Evolutionary conservation across 2,329 filamentous ascomycete genomes (phyloP), one percentile per base, ranked within the genome.

Genomic region (Monilinia laxa): DNA sequence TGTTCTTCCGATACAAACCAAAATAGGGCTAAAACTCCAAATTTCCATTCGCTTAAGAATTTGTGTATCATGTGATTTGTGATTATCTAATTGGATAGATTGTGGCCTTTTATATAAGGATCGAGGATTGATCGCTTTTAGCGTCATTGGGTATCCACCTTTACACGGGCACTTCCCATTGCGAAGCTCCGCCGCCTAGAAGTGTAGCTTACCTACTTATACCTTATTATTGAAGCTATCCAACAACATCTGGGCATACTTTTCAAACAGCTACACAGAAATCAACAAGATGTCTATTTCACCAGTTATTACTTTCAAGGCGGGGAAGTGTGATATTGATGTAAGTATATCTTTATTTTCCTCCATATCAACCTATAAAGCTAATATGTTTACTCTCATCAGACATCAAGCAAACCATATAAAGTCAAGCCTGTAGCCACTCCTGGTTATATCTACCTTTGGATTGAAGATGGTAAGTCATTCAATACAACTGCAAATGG

Each of bases 271-370:
- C 18, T 40, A 42, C 31, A 23, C 47, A 64, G 25, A 67, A 60
- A 70, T 53, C 58, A 68, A 62, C 72, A 81, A 69, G 71, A 97
- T 97, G 93, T 92, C 93, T 70, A 88, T 92, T 79, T 79, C 84
- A 72, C 93, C 94, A 42, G 85, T 97, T 76, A 93, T 98, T 78
- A 96, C 93, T 20, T 98, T 98, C 85, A 97, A 97, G 84, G 94
- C 94, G 71, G 94, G 94, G 79, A 87, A 86, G 78, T 98, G 94
- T 81, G 88, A 95, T 64, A 78, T 94, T 69, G 89, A 93, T 78
- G 93, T 96, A 81, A 76, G 90, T 83, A 68, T 55, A 72, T 71
- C 56, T 35, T 70, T 72, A 25, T 10, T 5, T 66, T 31, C 16
- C 47, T 49, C 23, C 25, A 45, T 18, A 31, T 35, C 16, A 53